A percentile compares a stretch with the other conserved stretches of the same genome.
These are phyloP conservation scores for Naganishia sp. DNA, from an alignment of 1,284 basidiomycete genomes.

Conservation along the genomic window DNA sequence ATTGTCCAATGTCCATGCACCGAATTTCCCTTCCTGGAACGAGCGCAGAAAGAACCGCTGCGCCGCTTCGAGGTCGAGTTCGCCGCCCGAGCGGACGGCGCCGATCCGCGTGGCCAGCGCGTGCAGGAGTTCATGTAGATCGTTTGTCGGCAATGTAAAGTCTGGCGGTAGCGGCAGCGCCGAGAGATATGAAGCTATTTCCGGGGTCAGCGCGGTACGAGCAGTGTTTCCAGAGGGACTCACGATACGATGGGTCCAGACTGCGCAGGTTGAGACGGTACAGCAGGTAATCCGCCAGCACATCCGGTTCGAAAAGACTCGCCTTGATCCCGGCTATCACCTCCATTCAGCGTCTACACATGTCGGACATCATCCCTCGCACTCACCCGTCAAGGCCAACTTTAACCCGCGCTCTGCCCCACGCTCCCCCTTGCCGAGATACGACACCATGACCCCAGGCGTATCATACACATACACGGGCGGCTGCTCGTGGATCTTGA, in stretches of 20 bases:
- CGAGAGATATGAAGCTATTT: conserved; percentile 11
- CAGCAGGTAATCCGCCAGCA: conserved; percentile 69
- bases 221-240: conserved; percentile 45
- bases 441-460: conserved; percentile 96
- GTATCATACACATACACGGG: conserved; percentile 92
- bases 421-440: conserved; percentile 77
- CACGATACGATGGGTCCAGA: conserved; percentile 34
- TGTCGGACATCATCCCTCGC: too few relatives aligned
- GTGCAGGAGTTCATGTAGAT: conserved; percentile 67
- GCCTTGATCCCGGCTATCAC: conserved; percentile 89
- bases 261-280: conserved; percentile 75
- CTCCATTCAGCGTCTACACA: not conserved
- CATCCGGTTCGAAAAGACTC: conserved; percentile 65
- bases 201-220: not conserved
- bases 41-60: conserved; percentile 77
- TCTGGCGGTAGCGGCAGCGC: conserved; percentile 57
- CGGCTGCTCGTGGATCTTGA: conserved; percentile 76
- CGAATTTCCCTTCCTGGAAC: conserved; percentile 72
- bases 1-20: conserved; percentile 57
- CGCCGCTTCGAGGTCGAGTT: conserved; percentile 68
- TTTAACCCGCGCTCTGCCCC: conserved; percentile 91
- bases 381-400: conserved; percentile 82
- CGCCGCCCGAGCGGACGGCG: conserved; percentile 76
- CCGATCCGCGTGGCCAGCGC: conserved; percentile 71
- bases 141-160: conserved; percentile 60